Evolutionary conservation across 2,329 filamentous ascomycete genomes (phyloP).

Genomic region (Karstenula rhodostoma): DNA sequence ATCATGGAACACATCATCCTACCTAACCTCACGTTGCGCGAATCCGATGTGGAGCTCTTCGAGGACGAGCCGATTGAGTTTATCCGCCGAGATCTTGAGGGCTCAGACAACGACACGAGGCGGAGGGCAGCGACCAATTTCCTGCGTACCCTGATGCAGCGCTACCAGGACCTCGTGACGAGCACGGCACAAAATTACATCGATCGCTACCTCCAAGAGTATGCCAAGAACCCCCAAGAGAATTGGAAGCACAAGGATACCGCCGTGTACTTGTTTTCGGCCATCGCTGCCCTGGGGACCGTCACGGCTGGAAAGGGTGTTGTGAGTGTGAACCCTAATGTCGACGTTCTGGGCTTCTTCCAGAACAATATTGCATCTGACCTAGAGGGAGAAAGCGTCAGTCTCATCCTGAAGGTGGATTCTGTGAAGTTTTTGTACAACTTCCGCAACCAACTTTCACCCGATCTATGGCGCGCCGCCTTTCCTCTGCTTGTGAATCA

Average conservation of each 20-base stretch:
- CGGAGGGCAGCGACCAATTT: constrained; percentile 95
- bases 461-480: constrained; percentile 88
- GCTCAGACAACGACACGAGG: constrained; percentile 93
- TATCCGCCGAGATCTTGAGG: constrained; percentile 92
- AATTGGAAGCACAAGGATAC: constrained; percentile 99
- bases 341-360: constrained; percentile 95
- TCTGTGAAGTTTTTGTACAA: constrained; percentile 98
- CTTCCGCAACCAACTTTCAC: constrained; percentile 93
- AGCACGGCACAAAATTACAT: constrained; percentile 88
- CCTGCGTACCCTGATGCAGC: constrained; percentile 84
- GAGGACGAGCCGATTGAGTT: constrained; percentile 99
- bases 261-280: constrained; percentile 94
- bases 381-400: constrained; percentile 73
- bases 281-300: constrained; percentile 89
- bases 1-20: constrained; percentile 96
- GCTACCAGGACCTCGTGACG: constrained; percentile 86
- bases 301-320: constrained; percentile 90
- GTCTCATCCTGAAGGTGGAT: constrained; percentile 93
- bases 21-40: constrained; percentile 88
- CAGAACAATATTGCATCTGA: constrained; percentile 91
- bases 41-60: constrained; percentile 94
- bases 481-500: constrained; percentile 92
- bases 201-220: constrained; percentile 79
- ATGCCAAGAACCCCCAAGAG: constrained; percentile 67
- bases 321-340: constrained; percentile 79